Conservation (phyloP, 2,329 filamentous ascomycete species). For the Penicillium sp. region DNA sequence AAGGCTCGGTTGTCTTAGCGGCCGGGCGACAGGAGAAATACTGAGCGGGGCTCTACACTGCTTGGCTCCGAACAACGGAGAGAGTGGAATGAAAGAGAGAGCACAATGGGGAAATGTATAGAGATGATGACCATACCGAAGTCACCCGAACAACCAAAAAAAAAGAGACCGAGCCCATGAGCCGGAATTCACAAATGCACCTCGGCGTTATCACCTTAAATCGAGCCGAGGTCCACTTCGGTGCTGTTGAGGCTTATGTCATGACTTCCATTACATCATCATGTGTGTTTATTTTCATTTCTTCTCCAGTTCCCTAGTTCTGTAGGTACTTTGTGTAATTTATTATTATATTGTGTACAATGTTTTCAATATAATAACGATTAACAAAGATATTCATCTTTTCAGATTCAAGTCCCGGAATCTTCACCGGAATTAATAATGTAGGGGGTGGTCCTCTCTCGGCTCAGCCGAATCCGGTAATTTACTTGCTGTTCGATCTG, state of each 20-base stretch:
- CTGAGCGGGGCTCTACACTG: constrained; percentile 20
- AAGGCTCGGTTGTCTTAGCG: constrained; percentile 10
- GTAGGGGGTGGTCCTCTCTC: constrained; percentile 2
- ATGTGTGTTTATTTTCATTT: not conserved
- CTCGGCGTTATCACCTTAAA: constrained; percentile 35
- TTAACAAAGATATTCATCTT: not conserved
- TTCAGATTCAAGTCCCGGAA: not conserved
- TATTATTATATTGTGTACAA: not conserved
- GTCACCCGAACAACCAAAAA: constrained; percentile 18
- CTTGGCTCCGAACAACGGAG: constrained; percentile 14
- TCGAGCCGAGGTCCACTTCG: constrained; percentile 35
- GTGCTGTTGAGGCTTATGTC: constrained; percentile 12
- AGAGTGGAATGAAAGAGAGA: not conserved
- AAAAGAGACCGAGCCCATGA: constrained; percentile 11
- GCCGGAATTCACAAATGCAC: constrained; percentile 22
- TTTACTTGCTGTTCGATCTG: constrained; percentile 11
- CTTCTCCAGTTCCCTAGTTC: not conserved
- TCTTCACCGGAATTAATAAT: not conserved
- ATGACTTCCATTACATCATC: not conserved
- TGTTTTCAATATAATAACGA: not conserved
- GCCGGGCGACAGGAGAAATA: constrained; percentile 20
- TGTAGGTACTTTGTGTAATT: not conserved
- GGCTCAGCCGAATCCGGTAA: constrained; percentile 14
- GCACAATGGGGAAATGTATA: constrained; percentile 3
- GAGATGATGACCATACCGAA: constrained; percentile 16